Percentiles rank a stretch among this genome's conserved stretches.
Conservation (phyloP, 805 yeast genomes). For the Naumovozyma baii region DNA sequence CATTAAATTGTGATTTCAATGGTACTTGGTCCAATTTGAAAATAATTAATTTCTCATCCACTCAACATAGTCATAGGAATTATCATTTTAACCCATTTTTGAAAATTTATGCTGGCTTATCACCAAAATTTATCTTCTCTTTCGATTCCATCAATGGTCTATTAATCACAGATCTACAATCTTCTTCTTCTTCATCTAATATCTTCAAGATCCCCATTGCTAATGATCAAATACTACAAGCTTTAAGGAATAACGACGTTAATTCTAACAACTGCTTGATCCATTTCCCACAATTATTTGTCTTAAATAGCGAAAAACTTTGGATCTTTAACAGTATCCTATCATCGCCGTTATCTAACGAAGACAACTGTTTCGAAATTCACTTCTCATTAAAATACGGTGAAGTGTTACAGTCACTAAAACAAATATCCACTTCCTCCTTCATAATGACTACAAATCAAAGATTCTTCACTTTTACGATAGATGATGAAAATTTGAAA, state of each 20-base stretch:
- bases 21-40: constrained; percentile 22
- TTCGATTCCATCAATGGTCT: constrained; percentile 1
- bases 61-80: neutral
- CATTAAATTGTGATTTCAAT: constrained; percentile 14
- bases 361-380: neutral
- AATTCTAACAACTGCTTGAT: neutral
- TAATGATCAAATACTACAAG: neutral
- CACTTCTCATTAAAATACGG: constrained; percentile 1
- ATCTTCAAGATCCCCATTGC: neutral
- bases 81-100: neutral
- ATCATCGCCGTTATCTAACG: too few relatives aligned
- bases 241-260: neutral
- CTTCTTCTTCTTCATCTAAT: neutral
- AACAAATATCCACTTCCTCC: neutral
- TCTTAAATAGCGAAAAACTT: constrained; percentile 1
- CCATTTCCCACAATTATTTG: constrained; percentile 4
- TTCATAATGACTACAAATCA: constrained; percentile 4
- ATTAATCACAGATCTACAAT: constrained; percentile 1
- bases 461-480: constrained; percentile 4
- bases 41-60: constrained; percentile 4
- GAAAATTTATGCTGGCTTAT: neutral
- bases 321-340: constrained; percentile 2
- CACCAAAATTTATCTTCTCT: constrained; percentile 1
- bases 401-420: neutral
- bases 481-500: neutral